Percentiles rank a stretch among this genome's conserved stretches.
Evolutionary conservation across 2,329 filamentous ascomycete genomes (phyloP).

Genomic region (Alternaria atra): DNA sequence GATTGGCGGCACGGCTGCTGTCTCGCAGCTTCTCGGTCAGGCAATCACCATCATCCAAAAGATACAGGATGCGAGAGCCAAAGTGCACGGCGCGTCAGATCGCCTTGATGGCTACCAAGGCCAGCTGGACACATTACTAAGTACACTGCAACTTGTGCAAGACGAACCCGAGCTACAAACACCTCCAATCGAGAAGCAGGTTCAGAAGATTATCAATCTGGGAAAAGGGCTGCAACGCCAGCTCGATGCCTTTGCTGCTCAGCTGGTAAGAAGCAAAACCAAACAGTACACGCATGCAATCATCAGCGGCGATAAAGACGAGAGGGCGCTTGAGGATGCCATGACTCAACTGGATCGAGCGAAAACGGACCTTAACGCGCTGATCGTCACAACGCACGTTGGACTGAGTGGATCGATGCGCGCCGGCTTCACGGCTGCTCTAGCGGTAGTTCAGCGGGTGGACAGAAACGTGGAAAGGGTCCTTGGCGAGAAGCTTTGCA

Average conservation of each 20-base stretch:
- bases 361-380: constrained; percentile 6
- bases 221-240: constrained; percentile 11
- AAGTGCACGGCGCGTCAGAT: constrained; percentile 9
- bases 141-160: constrained; percentile 10
- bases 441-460: constrained; percentile 3
- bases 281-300: constrained; percentile 10
- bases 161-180: constrained; percentile 13
- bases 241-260: constrained; percentile 10
- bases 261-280: constrained; percentile 6
- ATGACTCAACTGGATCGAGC: constrained; percentile 1
- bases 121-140: constrained; percentile 13
- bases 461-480: constrained; percentile 8
- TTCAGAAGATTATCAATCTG: constrained; percentile 7
- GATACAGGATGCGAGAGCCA: constrained; percentile 17
- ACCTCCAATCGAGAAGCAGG: constrained; percentile 7
- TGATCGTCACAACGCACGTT: constrained; percentile 10
- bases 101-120: constrained; percentile 11
- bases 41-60: constrained; percentile 12
- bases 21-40: constrained; percentile 11
- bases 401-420: constrained; percentile 8
- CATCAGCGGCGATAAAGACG: not conserved
- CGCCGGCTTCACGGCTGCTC: constrained; percentile 3
- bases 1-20: constrained; percentile 11
- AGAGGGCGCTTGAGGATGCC: constrained; percentile 6
- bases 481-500: constrained; percentile 1